Evolutionary conservation across 2,329 filamentous ascomycete genomes (phyloP), one percentile per base, ranked within the genome.

Genomic region (Waltergamsia citrina): DNA sequence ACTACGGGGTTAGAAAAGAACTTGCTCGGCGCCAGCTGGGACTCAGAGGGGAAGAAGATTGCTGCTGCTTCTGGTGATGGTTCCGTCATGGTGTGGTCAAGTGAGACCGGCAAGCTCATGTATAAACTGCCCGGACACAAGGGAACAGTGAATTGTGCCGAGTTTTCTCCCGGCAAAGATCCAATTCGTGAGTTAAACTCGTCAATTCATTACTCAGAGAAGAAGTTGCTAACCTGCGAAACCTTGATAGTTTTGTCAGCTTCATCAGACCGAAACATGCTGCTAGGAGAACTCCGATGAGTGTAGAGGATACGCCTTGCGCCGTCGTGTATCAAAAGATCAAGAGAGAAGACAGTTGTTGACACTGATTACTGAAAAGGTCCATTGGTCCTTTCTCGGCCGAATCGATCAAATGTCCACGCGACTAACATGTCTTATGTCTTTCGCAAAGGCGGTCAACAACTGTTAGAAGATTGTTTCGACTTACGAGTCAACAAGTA

Each of bases 101-200:
- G 69, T 36, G 79, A 85, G 52, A 83, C 74, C n/a, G 88, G 85
- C 38, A 96, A 93, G 63, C 67, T 98, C 47, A 58, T 94, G 42
- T 93, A 95, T 61, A 96, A 96, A 61, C 69, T 98, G 34, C 92
- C 92, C 1, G 92, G 92, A 1, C 92, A 98, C 56, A 92, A 87
- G 60, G 92, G 90, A 22, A 85, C 85, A 0, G 92, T 96, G 33
- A 98, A 96, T 54, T 87, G 90, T 54, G 90, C 90, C 35, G 82
- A 93, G 46, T 93, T 98, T 53, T 81, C 85, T 32, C 87, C 90
- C 5, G 74, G 74, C 25, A 76, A 81, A 40, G 87, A 95, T 47
- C 86, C 87, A 15, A 83, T 95, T 41, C 73, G 88, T 94, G 71
- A 78, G 85, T 78, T 36, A 32, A 23, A 17, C 23, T 33, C 19